Evolutionary conservation across 345 rosid species (phyloP).

Genomic region (Citrus medica): DNA sequence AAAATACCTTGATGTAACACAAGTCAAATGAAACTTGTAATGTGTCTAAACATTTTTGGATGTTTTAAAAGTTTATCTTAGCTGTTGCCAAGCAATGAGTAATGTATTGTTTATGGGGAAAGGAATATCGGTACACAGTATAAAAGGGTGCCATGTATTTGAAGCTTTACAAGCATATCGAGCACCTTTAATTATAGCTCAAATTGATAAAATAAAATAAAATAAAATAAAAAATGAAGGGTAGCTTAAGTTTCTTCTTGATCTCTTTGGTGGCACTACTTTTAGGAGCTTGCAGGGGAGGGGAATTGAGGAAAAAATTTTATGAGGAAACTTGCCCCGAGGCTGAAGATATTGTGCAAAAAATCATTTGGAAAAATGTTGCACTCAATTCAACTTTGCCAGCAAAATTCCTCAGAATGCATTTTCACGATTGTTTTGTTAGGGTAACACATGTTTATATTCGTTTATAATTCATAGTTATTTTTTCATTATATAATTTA

Average conservation of each 20-base stretch:
- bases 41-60: not conserved
- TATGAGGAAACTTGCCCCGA: slow-evolving; percentile 37
- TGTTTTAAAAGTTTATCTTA: not conserved
- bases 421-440: slow-evolving; percentile 56
- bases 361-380: slow-evolving; percentile 26
- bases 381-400: slow-evolving; percentile 30
- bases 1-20: not conserved
- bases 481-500: too few relatives aligned
- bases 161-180: not conserved
- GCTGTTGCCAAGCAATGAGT: not conserved
- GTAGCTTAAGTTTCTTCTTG: not conserved
- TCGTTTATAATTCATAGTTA: not conserved
- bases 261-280: not conserved
- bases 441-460: slow-evolving; percentile 21
- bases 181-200: not conserved
- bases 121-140: not conserved
- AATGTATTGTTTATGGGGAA: not conserved
- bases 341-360: slow-evolving; percentile 27
- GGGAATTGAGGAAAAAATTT: slow-evolving; percentile 24
- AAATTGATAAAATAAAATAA: not conserved
- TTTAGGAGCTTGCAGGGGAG: slow-evolving; percentile 21
- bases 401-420: slow-evolving; percentile 44
- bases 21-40: slow-evolving; percentile 9
- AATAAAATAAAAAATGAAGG: not conserved
- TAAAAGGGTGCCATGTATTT: not conserved